A percentile compares a stretch with the other conserved stretches of the same genome.
These are phyloP conservation scores for Closterium sp. DNA, from an alignment of 139 green algal species.

Conservation along the genomic window DNA sequence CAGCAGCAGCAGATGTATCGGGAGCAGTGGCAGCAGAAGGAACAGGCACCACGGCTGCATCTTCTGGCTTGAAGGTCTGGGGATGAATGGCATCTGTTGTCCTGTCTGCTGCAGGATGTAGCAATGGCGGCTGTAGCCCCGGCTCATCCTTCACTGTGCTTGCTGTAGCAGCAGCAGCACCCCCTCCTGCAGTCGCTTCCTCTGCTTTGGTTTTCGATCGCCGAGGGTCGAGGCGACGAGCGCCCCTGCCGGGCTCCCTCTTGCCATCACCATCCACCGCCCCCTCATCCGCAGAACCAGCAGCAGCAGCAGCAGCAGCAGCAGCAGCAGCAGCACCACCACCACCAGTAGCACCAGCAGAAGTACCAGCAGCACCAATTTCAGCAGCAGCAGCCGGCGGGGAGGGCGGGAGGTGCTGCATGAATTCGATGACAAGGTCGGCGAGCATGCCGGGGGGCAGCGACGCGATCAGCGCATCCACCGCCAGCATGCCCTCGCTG, in stretches of 20 bases:
- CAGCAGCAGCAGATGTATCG: background rate
- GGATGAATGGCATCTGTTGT: background rate
- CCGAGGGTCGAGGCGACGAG: background rate
- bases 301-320: background rate
- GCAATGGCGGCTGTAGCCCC: background rate
- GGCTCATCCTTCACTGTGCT: background rate
- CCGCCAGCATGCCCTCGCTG: slow-evolving; percentile 12
- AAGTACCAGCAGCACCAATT: background rate
- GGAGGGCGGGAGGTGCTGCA: slow-evolving; percentile 25
- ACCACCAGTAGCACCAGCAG: background rate
- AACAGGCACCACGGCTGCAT: background rate
- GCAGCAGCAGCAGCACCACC: background rate
- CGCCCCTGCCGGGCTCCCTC: background rate
- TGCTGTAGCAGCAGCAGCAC: background rate
- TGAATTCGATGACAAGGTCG: slow-evolving; percentile 30
- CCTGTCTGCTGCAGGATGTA: background rate
- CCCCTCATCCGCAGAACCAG: background rate
- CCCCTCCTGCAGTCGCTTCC: background rate
- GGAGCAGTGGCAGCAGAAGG: background rate
- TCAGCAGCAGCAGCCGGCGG: background rate
- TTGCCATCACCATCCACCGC: background rate
- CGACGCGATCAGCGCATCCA: slow-evolving; percentile 1
- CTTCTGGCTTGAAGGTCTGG: background rate
- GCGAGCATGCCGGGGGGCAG: slow-evolving; percentile 28
- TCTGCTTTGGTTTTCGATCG: background rate